Evolutionary conservation across 1,284 basidiomycete genomes (phyloP).

Genomic region (Ganoderma lucidum): DNA sequence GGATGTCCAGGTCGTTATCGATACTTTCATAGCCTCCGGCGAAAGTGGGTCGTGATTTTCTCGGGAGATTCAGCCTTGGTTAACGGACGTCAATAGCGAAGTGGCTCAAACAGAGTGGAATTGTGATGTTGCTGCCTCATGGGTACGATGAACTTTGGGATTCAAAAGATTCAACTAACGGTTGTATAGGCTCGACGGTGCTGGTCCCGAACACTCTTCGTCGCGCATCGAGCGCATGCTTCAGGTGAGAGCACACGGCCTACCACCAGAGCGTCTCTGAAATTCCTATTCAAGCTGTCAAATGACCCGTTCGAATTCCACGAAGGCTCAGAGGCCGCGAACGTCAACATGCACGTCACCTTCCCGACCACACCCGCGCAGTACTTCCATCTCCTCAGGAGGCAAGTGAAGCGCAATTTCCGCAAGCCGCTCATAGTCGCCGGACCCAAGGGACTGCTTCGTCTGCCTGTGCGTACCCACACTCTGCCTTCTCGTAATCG

Average conservation of each 20-base stretch:
- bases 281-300: conserved; percentile 57
- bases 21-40: conserved; percentile 85
- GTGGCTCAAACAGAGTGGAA: conserved; percentile 92
- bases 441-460: conserved; percentile 83
- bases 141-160: conserved; percentile 42
- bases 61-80: conserved; percentile 1
- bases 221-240: conserved; percentile 88
- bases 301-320: conserved; percentile 64
- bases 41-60: conserved; percentile 67
- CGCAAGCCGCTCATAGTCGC: conserved; percentile 87
- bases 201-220: conserved; percentile 91
- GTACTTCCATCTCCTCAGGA: conserved; percentile 87
- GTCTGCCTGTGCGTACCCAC: conserved; percentile 69
- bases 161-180: conserved; percentile 14
- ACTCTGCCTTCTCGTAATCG: background rate
- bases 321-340: conserved; percentile 49
- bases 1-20: conserved; percentile 72
- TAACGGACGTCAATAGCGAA: conserved; percentile 64
- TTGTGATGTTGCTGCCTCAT: conserved; percentile 87
- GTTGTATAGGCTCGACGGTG: conserved; percentile 73
- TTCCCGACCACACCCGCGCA: conserved; percentile 91
- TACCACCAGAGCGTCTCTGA: background rate
- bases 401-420: conserved; percentile 86
- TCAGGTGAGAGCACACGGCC: conserved; percentile 58
- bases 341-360: conserved; percentile 83